Evolutionary conservation across 2,329 filamentous ascomycete species (phyloP), one percentile per base, ranked within the genome.

Genomic region (Aspergillus thermomutatus): DNA sequence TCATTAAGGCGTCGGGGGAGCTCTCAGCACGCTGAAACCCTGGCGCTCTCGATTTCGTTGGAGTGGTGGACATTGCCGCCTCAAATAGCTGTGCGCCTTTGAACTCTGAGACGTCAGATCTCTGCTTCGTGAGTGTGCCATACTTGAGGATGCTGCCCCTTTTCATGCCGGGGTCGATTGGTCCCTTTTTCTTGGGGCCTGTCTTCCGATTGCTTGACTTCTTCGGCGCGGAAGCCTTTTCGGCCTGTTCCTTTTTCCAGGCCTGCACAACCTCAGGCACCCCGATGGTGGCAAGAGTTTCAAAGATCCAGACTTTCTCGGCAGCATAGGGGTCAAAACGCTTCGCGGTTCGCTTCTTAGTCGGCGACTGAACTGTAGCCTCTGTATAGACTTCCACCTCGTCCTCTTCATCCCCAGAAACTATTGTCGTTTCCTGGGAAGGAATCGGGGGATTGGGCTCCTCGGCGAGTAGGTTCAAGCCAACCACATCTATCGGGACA

Each of bases 391-490:
- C 40, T n/a, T 70, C 71, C 45, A 54, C 56, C 9, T 73, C 72
- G 1, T 72, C 68, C 19, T 69, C 69, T 45, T 72, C 72, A 62
- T 67, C 65, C 11, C 64, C 69, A 11, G 67, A 63, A 19, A 62
- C 61, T 19, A 67, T 58, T n/a, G 67, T 59, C 9, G 66, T 66
- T 53, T 68, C 68, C 59, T 69, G 63, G 26, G 68, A 59, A 56
- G 71, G 66, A n/a, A 70, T 57, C 2, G 83, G 79, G 1, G 79
- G 78, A 57, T 85, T 85, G 17, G 90, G 87, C 28, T 85, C 82
- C 69, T 97, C 92, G 0, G 81, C 79, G 10, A 85, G 83, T 25
- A 97, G 76, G 66, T 96, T 86, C 41, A 97, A 82, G 0, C 86
- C 86, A 2, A 96, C 90, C 17, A 97, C 81, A 28, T 89, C 83